Base-by-base conservation (phyloP, 495 filamentous ascomycete genomes). In the Hypomontagnella submonticulosa region DNA sequence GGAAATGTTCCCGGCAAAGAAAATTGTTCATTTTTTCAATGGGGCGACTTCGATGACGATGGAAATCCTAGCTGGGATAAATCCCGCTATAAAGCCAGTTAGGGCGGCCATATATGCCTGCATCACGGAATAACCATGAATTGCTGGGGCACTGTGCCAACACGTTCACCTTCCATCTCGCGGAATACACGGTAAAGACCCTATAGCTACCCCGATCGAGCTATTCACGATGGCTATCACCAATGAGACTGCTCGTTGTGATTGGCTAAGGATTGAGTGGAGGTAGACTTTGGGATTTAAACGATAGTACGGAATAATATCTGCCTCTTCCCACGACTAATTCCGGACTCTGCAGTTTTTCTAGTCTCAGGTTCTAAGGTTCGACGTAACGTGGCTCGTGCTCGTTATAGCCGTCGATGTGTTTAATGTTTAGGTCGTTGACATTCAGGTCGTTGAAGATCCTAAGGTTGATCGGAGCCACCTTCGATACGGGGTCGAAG, bases 31-130 rank as follows among this genome's bases (percentile, higher is more conserved):
- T 97, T 90, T 66, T 97, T 97, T 65, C 83, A 90, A 57, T 98
- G 93, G 93, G 93, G 90, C 1, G 84, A 89, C 57, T 97, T 97
- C 74, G 89, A 95, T 69, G 88, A 93, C 20, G 89, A 96, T 75
- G 94, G 94, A 30, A 85, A 90, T 72, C 92, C 92, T 0, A 75
- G 88, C 10, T 90, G 90, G 89, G 76, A 77, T 32, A 77, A 58
- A 37, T 47, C 54, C 42, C 69, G 64, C 8, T 73, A 73, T 48
- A 67, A 67, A 38, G 36, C 3, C 43, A n/a, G 46, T 48, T 37
- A 37, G 32, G 33, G 13, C 10, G 20, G 34, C 8, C 18, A 19
- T 4, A 7, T 19, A n/a, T 44, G 15, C 15, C 13, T 13, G n/a
- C 37, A 33, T 2, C 9, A 48, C 12, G 11, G 43, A 12, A 27